Evolutionary conservation across 148 eudicot genomes (phyloP).

Genomic region (Rhododendron simsii): DNA sequence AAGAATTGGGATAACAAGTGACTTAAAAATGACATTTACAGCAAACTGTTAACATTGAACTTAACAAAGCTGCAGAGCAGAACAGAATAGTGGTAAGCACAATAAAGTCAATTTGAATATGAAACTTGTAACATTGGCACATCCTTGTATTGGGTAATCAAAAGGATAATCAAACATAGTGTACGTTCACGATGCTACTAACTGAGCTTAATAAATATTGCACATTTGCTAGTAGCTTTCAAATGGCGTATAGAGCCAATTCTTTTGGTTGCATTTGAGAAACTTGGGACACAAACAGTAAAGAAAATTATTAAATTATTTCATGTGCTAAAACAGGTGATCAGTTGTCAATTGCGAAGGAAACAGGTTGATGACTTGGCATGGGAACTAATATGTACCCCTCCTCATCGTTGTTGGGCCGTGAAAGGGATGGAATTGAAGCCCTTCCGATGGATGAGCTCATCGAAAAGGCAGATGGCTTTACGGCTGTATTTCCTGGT

Average conservation of each 20-base stretch:
- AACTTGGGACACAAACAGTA: not conserved
- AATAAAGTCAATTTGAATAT: not conserved
- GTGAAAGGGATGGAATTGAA: slow-evolving; percentile 35
- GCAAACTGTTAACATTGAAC: not conserved
- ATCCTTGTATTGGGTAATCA: not conserved
- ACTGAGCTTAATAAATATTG: not conserved
- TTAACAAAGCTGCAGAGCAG: not conserved
- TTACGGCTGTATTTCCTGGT: slow-evolving; percentile 74
- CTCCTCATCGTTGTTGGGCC: slow-evolving; percentile 52
- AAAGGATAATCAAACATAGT: not conserved
- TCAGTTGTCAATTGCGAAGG: slow-evolving; percentile 68
- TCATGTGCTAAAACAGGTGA: slow-evolving; percentile 32
- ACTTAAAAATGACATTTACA: not conserved
- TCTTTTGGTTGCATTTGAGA: not conserved
- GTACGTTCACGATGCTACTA: not conserved
- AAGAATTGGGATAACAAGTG: not conserved
- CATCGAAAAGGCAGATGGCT: slow-evolving; percentile 64
- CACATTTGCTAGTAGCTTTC: not conserved
- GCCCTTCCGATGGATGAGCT: slow-evolving; percentile 51
- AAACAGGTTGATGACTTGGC: slow-evolving; percentile 66
- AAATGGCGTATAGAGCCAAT: not conserved
- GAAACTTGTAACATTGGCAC: not conserved
- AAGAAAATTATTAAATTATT: not conserved
- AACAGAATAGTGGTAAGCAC: not conserved
- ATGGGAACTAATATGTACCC: slow-evolving; percentile 74